Evolutionary conservation across 2,329 filamentous ascomycete species (phyloP), one percentile per base, ranked within the genome.

Genomic region (Canariomyces notabilis): DNA sequence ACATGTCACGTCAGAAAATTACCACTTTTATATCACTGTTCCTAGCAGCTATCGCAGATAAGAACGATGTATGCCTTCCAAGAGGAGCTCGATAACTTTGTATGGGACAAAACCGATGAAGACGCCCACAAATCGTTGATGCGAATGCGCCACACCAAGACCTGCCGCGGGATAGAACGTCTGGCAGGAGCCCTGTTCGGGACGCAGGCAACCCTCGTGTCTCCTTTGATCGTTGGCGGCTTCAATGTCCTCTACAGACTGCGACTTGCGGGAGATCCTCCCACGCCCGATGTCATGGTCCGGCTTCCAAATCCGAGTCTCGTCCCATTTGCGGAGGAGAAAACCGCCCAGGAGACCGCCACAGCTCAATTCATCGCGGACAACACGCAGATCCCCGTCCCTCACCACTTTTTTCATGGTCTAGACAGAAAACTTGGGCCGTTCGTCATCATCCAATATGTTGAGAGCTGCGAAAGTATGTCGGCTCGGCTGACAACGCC

Each of bases 21-120:
- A n/a, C n/a, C n/a, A n/a, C n/a, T n/a, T n/a, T n/a, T n/a, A n/a
- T n/a, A n/a, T n/a, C n/a, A n/a, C n/a, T n/a, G n/a, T n/a, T n/a
- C n/a, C n/a, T n/a, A n/a, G n/a, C n/a, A n/a, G n/a, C n/a, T n/a
- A n/a, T n/a, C n/a, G n/a, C n/a, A n/a, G n/a, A n/a, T n/a, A n/a
- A n/a, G n/a, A 22, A 42, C 11, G 16, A 42, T 42, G 29, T 42
- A 42, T 9, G 29, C 32, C 38, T 5, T 18, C 11, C 26, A 33
- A 42, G 39, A 42, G 19, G 39, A 42, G 18, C 39, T 42, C 39
- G 39, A 42, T 7, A 42, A 23, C 8, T 19, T 42, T 33, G 19
- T 42, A 4, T 42, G 39, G 39, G 29, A 42, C 39, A 41, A 41
- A 31, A 42, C 32, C 9, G 26, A 42, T 23, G 39, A 42, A 16